phyloP scores from a whole-genome alignment of 805 yeast species.

The Candida cerambycidarum region DNA sequence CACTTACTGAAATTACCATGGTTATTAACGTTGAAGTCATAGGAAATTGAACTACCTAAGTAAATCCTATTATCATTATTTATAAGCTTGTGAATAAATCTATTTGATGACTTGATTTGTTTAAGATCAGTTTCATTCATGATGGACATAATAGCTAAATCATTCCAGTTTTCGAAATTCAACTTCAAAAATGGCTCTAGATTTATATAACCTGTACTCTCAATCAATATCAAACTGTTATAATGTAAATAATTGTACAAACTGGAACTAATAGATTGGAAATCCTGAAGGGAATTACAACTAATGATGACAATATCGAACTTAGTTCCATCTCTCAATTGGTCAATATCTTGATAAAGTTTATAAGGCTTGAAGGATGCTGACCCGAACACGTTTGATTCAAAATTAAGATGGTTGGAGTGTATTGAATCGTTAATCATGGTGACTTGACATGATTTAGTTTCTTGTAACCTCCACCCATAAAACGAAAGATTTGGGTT shows the following conservation, averaged over 20 bases:
- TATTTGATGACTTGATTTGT: slow-evolving; percentile 19
- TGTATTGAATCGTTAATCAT: slow-evolving; percentile 33
- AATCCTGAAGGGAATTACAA: slow-evolving; percentile 38
- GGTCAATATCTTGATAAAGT: slow-evolving; percentile 12
- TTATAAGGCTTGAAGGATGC: slow-evolving; percentile 14
- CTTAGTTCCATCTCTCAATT: slow-evolving; percentile 11
- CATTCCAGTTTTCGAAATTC: slow-evolving; percentile 29
- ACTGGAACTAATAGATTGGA: slow-evolving; percentile 28
- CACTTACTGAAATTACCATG: slow-evolving; percentile 17
- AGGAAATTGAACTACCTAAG: slow-evolving; percentile 30
- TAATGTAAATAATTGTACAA: slow-evolving; percentile 25
- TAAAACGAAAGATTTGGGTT: slow-evolving; percentile 61
- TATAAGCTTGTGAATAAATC: slow-evolving; percentile 33
- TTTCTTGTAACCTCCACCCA: slow-evolving; percentile 54
- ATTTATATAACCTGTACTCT: slow-evolving; percentile 70
- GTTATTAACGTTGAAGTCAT: slow-evolving; percentile 13
- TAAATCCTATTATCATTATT: slow-evolving; percentile 45
- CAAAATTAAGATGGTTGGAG: slow-evolving; percentile 18
- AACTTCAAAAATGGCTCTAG: slow-evolving; percentile 66
- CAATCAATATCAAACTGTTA: slow-evolving; percentile 58
- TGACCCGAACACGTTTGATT: slow-evolving; percentile 17
- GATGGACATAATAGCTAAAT: slow-evolving; percentile 47
- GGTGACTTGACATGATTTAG: slow-evolving; percentile 37
- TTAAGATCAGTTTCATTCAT: slow-evolving; percentile 64
- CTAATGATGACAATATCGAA: slow-evolving; percentile 38